phyloP scores from a whole-genome alignment of 2,329 filamentous ascomycete genomes.

The Penicillium sp. region DNA sequence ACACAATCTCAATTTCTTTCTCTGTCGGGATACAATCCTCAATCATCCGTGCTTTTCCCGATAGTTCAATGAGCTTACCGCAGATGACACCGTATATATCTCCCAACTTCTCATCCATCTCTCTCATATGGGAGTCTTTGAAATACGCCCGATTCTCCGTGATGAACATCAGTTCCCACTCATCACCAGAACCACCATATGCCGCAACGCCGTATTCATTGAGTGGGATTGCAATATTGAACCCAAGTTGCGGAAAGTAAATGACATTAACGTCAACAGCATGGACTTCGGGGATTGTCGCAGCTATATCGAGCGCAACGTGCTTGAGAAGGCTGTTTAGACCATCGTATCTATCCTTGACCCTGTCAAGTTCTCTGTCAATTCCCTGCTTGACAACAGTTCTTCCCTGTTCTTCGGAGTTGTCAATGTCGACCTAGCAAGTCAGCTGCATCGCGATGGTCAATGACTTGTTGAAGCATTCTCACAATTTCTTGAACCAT shows the following conservation, averaged over 20 bases:
- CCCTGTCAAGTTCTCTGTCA: constrained; percentile 70
- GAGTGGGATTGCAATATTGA: constrained; percentile 71
- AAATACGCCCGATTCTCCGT: constrained; percentile 74
- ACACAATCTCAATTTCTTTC: constrained; percentile 83
- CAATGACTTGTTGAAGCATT: background rate
- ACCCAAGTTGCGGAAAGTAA: constrained; percentile 89
- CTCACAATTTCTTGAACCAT: constrained; percentile 65
- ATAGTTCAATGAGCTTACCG: constrained; percentile 52
- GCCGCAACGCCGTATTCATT: constrained; percentile 60
- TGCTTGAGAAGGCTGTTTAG: constrained; percentile 71
- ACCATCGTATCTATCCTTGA: constrained; percentile 75
- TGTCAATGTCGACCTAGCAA: constrained; percentile 70
- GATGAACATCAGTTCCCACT: constrained; percentile 76
- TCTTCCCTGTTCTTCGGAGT: constrained; percentile 67
- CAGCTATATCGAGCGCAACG: constrained; percentile 64
- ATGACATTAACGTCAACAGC: constrained; percentile 69
- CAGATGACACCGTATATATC: constrained; percentile 84
- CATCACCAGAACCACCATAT: constrained; percentile 64
- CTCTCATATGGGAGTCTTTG: constrained; percentile 77
- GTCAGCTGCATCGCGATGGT: constrained; percentile 16
- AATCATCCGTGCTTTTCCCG: background rate
- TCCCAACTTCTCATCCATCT: constrained; percentile 77
- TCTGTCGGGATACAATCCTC: constrained; percentile 50
- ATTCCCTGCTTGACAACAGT: constrained; percentile 72
- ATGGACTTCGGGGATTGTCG: constrained; percentile 58